A percentile compares a stretch with the other conserved stretches of the same genome.
These are phyloP conservation scores for Diaporthe caulivora DNA, from an alignment of 2,329 filamentous ascomycete species.

Conservation along the genomic window DNA sequence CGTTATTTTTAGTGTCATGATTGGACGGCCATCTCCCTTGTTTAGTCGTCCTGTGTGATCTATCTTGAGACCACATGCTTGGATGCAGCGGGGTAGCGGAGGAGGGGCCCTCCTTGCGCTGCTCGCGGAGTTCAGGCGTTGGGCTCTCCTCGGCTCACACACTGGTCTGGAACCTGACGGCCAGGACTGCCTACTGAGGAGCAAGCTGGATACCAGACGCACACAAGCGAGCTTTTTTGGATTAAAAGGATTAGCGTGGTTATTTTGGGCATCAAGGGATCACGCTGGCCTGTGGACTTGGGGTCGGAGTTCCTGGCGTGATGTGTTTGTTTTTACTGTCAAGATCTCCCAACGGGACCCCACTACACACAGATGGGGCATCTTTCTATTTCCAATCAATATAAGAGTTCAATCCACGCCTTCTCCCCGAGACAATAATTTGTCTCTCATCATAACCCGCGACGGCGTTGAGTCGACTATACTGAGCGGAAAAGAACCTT, in stretches of 20 bases:
- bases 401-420: not conserved
- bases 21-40: slow-evolving; percentile 26
- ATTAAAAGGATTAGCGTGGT: slow-evolving; percentile 29
- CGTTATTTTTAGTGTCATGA: slow-evolving; percentile 5
- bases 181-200: slow-evolving; percentile 4
- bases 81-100: not conserved
- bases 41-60: not conserved
- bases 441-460: no score
- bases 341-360: slow-evolving; percentile 7
- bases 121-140: slow-evolving; percentile 19
- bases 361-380: slow-evolving; percentile 7
- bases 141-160: not conserved
- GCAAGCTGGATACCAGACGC: slow-evolving; percentile 2
- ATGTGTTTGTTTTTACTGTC: not conserved
- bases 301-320: slow-evolving; percentile 26
- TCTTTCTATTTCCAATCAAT: slow-evolving; percentile 12
- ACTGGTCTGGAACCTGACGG: not conserved
- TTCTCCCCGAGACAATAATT: not conserved
- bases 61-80: not conserved
- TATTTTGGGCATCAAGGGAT: slow-evolving; percentile 29
- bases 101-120: not conserved
- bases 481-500: not conserved
- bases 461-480: not conserved
- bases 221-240: slow-evolving; percentile 18
- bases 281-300: slow-evolving; percentile 23